phyloP scores from a whole-genome alignment of 306 rosid genomes.

The Hippophae tibetana region DNA sequence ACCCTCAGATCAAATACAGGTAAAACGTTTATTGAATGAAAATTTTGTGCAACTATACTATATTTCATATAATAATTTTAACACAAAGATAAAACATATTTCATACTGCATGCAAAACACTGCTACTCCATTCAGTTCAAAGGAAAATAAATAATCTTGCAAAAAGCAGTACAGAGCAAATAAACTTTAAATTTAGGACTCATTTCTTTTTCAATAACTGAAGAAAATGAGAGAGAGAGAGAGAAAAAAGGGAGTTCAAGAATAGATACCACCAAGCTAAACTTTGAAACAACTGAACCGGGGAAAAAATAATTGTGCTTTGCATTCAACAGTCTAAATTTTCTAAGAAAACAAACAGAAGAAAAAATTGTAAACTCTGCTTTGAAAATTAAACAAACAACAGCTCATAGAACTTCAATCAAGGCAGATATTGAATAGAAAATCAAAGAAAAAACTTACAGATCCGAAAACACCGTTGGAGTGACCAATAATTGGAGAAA shows the following conservation, averaged over 20 bases:
- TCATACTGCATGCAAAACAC: background rate
- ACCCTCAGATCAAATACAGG: too few relatives aligned
- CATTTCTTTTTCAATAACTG: background rate
- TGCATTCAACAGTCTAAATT: background rate
- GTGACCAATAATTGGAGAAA: background rate
- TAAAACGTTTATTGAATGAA: background rate
- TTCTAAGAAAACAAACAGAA: conserved; percentile 5
- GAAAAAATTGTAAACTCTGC: background rate
- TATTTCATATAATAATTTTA: background rate
- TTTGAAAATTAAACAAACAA: background rate
- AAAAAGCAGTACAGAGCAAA: background rate
- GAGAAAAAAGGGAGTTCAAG: background rate
- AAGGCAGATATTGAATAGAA: background rate
- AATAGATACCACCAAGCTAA: background rate
- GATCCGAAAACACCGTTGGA: conserved; percentile 20
- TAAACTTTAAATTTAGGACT: background rate
- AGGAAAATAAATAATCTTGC: background rate
- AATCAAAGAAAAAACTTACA: conserved; percentile 15
- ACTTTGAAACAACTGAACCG: background rate
- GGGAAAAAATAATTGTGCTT: background rate
- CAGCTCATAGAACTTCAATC: background rate
- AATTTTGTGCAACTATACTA: background rate
- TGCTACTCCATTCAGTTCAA: background rate
- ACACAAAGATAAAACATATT: background rate
- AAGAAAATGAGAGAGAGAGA: background rate